phyloP scores from a whole-genome alignment of 495 filamentous ascomycete species.

The Cladorrhinum samala region DNA sequence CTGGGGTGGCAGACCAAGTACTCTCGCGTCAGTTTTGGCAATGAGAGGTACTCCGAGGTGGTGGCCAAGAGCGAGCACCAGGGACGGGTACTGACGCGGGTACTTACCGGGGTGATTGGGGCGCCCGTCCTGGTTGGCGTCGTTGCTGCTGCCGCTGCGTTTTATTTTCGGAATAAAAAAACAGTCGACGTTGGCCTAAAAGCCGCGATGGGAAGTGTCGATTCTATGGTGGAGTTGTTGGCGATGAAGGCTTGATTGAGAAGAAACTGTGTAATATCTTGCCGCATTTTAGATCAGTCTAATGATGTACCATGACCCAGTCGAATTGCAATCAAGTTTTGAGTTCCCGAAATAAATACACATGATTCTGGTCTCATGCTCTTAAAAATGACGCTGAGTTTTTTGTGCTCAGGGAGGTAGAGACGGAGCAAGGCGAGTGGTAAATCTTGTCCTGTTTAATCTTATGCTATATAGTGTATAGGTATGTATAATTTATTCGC shows the following conservation, averaged over 20 bases:
- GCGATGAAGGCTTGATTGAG: conserved; percentile 11
- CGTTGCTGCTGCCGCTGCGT: conserved; percentile 10
- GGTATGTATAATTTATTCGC: too few species aligned
- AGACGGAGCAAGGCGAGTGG: too few species aligned
- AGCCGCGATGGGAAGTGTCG: conserved; percentile 11
- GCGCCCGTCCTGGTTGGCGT: conserved; percentile 30
- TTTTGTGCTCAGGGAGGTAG: too few species aligned
- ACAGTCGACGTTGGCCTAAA: conserved; percentile 12
- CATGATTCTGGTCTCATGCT: too few species aligned
- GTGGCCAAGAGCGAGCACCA: conserved; percentile 61
- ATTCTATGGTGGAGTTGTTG: conserved; percentile 17
- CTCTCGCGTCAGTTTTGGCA: conserved; percentile 84
- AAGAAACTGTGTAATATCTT: too few species aligned
- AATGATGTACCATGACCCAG: too few species aligned
- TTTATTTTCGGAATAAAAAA: conserved; percentile 15
- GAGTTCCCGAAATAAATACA: too few species aligned
- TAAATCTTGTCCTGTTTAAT: too few species aligned
- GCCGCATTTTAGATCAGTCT: too few species aligned
- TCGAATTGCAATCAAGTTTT: too few species aligned
- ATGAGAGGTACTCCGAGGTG: conserved; percentile 84
- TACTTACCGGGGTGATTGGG: conserved; percentile 15
- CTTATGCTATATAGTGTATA: too few species aligned
- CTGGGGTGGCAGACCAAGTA: conserved; percentile 91
- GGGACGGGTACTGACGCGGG: conserved; percentile 49
- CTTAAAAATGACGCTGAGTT: too few species aligned